Evolutionary conservation across 129 eudicot species (phyloP).

Genomic region (Tagetes patula): DNA sequence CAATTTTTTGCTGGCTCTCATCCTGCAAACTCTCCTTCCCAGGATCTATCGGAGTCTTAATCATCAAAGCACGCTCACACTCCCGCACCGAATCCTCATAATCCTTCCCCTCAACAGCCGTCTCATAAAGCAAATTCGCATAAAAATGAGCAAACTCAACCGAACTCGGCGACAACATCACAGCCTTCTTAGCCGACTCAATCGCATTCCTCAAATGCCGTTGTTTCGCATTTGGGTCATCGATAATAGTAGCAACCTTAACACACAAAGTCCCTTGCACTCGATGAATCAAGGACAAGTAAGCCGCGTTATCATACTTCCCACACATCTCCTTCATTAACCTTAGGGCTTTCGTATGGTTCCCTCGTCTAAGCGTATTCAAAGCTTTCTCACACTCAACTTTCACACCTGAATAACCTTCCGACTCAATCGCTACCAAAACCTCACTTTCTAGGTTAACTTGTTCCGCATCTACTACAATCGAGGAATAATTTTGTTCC

Average conservation of each 20-base stretch:
- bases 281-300: conserved; percentile 58
- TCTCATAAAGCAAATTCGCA: conserved; percentile 79
- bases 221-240: conserved; percentile 61
- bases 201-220: conserved; percentile 66
- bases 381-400: conserved; percentile 81
- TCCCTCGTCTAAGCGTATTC: conserved; percentile 65
- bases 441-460: conserved; percentile 30
- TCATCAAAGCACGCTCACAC: conserved; percentile 83
- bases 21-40: conserved; percentile 72
- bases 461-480: conserved; percentile 18
- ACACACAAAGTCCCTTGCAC: conserved; percentile 76
- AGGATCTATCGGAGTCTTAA: conserved; percentile 82
- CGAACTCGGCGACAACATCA: conserved; percentile 59
- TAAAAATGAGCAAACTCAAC: conserved; percentile 84
- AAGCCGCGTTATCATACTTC: conserved; percentile 46
- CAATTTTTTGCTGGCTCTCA: conserved; percentile 54
- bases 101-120: conserved; percentile 72
- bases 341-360: conserved; percentile 77
- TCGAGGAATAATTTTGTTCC: conserved; percentile 24
- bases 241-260: conserved; percentile 64
- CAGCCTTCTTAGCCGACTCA: conserved; percentile 71
- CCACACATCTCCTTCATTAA: conserved; percentile 72
- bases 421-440: conserved; percentile 36
- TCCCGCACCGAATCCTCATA: conserved; percentile 69
- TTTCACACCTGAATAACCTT: conserved; percentile 45